Conservation (phyloP, 2,329 filamentous ascomycete genomes). For the Pseudopyrenochaeta lycopersici region DNA sequence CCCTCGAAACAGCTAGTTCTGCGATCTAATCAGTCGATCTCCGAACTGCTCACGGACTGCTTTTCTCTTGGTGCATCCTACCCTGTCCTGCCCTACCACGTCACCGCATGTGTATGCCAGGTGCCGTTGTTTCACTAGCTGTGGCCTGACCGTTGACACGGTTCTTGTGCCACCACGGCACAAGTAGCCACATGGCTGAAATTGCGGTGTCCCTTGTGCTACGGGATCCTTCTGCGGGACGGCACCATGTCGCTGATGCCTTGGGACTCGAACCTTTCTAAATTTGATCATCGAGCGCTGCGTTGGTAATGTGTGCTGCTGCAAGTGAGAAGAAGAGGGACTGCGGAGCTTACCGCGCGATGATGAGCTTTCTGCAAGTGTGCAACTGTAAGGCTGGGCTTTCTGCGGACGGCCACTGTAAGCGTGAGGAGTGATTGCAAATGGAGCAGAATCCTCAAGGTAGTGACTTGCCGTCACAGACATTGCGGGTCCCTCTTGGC, state of each 20-base stretch:
- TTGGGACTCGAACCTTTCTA: neutral
- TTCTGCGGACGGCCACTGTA: neutral
- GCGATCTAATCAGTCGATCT: neutral
- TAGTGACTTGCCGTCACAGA: neutral
- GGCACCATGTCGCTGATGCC: constrained; percentile 7
- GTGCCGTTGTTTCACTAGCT: neutral
- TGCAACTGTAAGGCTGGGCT: neutral
- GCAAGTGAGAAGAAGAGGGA: constrained; percentile 2
- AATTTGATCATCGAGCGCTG: neutral
- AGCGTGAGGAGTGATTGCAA: neutral
- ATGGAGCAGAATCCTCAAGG: neutral
- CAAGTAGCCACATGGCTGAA: constrained; percentile 20
- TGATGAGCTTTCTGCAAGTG: neutral
- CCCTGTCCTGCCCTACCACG: neutral
- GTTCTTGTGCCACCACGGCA: neutral
- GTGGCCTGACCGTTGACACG: constrained; percentile 1
- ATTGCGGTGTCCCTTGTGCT: constrained; percentile 14
- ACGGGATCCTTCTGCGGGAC: neutral
- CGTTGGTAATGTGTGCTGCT: neutral
- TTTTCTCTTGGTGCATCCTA: neutral
- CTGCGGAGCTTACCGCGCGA: neutral
- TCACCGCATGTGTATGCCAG: constrained; percentile 2
- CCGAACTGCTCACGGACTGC: neutral
- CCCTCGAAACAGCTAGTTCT: neutral
- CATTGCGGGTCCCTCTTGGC: neutral